phyloP scores from a whole-genome alignment of 140 eudicot genomes.

The Anethum foeniculum region DNA sequence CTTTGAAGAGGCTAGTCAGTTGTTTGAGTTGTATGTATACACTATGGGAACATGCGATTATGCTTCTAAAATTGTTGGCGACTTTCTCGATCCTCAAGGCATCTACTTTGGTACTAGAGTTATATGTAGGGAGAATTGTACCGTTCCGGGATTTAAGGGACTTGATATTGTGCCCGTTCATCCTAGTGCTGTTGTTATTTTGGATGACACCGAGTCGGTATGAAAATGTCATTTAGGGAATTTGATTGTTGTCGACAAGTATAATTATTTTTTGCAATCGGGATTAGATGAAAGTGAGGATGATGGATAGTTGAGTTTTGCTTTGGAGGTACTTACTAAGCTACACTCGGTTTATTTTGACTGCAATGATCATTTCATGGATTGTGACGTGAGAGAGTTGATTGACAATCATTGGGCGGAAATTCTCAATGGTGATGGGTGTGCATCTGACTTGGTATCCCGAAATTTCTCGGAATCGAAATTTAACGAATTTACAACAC shows the following conservation, averaged over 20 bases:
- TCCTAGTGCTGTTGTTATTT: constrained; percentile 59
- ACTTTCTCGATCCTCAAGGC: constrained; percentile 48
- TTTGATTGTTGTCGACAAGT: background rate
- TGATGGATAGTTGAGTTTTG: background rate
- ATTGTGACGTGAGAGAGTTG: background rate
- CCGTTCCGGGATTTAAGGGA: constrained; percentile 43
- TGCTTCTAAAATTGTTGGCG: background rate
- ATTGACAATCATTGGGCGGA: background rate
- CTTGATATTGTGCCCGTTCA: constrained; percentile 74
- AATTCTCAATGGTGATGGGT: background rate
- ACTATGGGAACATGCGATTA: background rate
- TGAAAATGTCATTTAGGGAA: background rate
- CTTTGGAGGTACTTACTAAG: background rate
- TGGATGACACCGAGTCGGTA: constrained; percentile 83
- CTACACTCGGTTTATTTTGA: background rate
- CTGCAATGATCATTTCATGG: background rate
- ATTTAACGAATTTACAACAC: no score
- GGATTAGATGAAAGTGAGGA: background rate
- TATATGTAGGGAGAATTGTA: background rate
- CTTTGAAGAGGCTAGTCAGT: background rate
- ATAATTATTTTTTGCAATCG: background rate
- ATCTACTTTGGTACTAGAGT: background rate
- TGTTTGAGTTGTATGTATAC: background rate
- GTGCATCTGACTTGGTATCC: background rate
- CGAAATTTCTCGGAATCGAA: no score